phyloP scores from a whole-genome alignment of 176 grass and related monocot genomes.

The Guadua angustifolia region DNA sequence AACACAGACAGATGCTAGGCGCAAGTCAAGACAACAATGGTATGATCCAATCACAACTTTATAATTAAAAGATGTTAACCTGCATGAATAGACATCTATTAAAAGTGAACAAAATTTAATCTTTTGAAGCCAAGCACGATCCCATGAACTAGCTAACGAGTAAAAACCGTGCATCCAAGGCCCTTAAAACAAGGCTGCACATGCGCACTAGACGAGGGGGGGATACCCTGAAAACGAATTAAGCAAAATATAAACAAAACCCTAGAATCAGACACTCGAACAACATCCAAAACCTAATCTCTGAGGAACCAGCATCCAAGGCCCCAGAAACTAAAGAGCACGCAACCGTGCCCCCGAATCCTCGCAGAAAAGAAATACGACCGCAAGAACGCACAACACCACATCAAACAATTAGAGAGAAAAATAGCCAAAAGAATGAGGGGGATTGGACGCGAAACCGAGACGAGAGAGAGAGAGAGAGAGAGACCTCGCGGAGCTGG shows the following conservation, averaged over 20 bases:
- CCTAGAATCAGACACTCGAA: conserved; percentile 14
- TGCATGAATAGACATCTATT: background rate
- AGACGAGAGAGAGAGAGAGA: background rate
- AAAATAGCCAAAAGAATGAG: background rate
- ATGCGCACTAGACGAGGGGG: no score
- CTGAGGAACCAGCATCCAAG: no score
- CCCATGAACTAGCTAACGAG: no score
- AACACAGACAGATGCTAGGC: background rate
- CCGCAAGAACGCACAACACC: background rate
- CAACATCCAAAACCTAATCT: conserved; percentile 24
- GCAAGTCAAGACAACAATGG: background rate
- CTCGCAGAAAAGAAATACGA: background rate
- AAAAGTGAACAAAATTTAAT: background rate
- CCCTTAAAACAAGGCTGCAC: no score
- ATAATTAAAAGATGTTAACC: background rate
- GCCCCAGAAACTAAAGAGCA: background rate
- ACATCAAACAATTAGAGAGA: background rate
- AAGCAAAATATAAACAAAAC: conserved; percentile 24
- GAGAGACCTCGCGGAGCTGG: conserved; percentile 78
- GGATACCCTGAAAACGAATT: no score
- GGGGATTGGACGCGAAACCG: background rate
- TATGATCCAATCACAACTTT: background rate
- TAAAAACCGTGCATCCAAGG: no score
- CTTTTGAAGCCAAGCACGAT: background rate
- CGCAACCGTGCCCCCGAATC: background rate